Base-by-base conservation (phyloP, 352 stramenopile species). In the Phytopythium vexans region DNA sequence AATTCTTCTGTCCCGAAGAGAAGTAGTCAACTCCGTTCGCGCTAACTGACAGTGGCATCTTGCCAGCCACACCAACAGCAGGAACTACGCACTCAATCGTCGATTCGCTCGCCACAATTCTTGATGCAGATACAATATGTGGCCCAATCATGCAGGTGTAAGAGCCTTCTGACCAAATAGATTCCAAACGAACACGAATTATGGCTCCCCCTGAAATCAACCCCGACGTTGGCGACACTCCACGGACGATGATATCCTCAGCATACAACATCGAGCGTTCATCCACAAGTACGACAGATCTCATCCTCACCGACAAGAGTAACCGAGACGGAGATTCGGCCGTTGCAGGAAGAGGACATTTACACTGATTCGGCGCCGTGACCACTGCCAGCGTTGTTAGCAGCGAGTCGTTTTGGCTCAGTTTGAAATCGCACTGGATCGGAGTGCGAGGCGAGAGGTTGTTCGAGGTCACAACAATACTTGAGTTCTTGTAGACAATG, bases 11-110 rank as follows among this genome's bases (percentile, higher is more conserved):
- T 6, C 11, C 8, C 1, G 66, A 32, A 8, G 49, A 33, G 39
- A 82, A 74, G 41, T 66, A 82, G 31, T 78, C 71, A 27, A 74
- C n/a, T n/a, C 56, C 60, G 37, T 85, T 85, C 8, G 49, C 64
- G 33, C 66, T 78, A 14, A 82, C 60, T 16, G 47, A 38, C 34
- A 85, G 4, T 14, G 50, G 36, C 8, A 66, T 10, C 3, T 60
- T 33, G 27, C 40, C 56, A 1, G 40, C 41, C 8, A 16, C 40
- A 37, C 42, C 41, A 8, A 32, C 48, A 10, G 50, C 11, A 36
- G 73, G 70, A 2, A 64, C 58, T 4, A 60, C 37, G 39, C 71
- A 84, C 45, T 62, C 49, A 6, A 80, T 14, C 35, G 53, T 38
- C 11, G 53, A 65, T 16, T 10, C 59, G 41, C 60, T 55, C 9